Percentiles rank a stretch among this genome's conserved stretches.
Conservation (phyloP, 169 alveolate species). For the Plasmodium blacklocki region DNA sequence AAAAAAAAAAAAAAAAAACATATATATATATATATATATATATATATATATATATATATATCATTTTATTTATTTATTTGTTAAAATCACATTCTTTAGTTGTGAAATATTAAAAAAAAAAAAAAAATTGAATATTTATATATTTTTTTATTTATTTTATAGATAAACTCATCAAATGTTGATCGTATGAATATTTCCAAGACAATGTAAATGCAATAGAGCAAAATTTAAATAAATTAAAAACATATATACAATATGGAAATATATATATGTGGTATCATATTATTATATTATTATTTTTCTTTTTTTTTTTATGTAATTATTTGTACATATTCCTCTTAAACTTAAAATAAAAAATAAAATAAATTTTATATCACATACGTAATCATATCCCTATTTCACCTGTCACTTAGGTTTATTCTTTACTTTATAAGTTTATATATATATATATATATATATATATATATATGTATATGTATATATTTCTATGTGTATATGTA, state of each 20-base stretch:
- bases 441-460: too few relatives aligned
- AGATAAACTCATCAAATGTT: slow-evolving; percentile 19
- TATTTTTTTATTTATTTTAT: neutral
- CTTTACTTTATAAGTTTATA: too few relatives aligned
- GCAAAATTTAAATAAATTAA: neutral
- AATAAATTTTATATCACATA: too few relatives aligned
- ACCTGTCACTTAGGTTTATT: too few relatives aligned
- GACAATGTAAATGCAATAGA: neutral
- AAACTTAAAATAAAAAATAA: too few relatives aligned
- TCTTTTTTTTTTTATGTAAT: neutral
- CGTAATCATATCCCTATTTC: too few relatives aligned
- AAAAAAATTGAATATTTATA: neutral
- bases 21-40: neutral
- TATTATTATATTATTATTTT: too few relatives aligned
- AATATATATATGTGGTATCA: too few relatives aligned
- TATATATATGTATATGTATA: too few relatives aligned
- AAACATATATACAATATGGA: too few relatives aligned
- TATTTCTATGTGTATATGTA: neutral
- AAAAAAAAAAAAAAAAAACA: too few relatives aligned
- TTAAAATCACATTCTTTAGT: neutral
- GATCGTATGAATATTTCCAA: slow-evolving; percentile 18
- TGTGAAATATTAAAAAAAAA: neutral
- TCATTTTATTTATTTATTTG: neutral
- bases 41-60: neutral
- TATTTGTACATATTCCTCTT: too few relatives aligned